A percentile compares a stretch with the other conserved stretches of the same genome.
phyloP scores from a whole-genome alignment of 176 grass and related monocot species.

The Triticum urartu region DNA sequence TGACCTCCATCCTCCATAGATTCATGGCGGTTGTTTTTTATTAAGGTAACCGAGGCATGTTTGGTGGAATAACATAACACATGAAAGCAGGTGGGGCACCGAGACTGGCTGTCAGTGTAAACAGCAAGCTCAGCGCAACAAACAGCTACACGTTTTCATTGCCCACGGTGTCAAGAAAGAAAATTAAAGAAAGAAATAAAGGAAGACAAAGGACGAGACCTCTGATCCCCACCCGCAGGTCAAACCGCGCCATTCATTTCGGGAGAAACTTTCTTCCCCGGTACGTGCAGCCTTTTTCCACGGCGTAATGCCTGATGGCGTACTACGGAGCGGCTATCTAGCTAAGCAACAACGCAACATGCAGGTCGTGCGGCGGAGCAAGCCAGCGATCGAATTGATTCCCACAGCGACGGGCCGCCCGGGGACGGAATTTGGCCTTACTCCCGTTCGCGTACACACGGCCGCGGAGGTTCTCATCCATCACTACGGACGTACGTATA shows the following conservation, averaged over 20 bases:
- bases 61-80: no score
- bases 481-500: no score
- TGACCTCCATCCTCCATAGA: neutral
- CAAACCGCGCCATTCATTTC: neutral
- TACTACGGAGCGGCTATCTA: neutral
- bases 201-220: neutral
- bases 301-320: neutral
- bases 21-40: neutral
- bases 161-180: neutral
- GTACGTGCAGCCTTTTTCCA: neutral
- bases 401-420: neutral
- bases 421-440: neutral
- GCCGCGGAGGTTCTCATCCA: no score
- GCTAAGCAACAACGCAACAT: neutral
- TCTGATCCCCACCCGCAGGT: neutral
- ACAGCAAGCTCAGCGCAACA: neutral
- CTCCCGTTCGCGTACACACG: no score
- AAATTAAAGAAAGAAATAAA: neutral
- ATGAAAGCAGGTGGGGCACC: no score
- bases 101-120: neutral
- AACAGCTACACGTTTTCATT: neutral
- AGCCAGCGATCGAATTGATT: neutral
- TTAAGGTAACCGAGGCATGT: no score
- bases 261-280: neutral
- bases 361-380: neutral